These are phyloP conservation scores for Mycogone perniciosa DNA, from an alignment of 2,329 filamentous ascomycete species.

Conservation along the genomic window DNA sequence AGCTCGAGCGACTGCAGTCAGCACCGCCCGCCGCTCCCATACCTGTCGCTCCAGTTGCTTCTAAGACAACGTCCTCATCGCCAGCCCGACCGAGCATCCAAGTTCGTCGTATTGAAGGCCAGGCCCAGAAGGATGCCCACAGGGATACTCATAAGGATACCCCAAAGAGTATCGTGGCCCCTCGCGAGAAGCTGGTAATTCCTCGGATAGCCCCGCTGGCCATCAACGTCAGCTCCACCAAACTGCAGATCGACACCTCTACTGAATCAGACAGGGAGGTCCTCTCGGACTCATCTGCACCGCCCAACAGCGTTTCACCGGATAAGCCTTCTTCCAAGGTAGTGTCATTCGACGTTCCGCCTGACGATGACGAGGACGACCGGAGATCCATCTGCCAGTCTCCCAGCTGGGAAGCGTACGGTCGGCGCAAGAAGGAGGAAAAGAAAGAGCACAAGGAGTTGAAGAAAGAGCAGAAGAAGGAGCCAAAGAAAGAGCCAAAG, in stretches of 20 bases:
- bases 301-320: constrained; percentile 10
- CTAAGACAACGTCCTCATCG: neutral
- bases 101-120: constrained; percentile 8
- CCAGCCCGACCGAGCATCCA: constrained; percentile 13
- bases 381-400: constrained; percentile 49
- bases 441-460: constrained; percentile 46
- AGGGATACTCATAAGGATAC: neutral
- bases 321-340: constrained; percentile 22
- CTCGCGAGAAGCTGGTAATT: constrained; percentile 8
- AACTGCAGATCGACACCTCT: constrained; percentile 5
- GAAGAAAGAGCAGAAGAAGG: constrained; percentile 23
- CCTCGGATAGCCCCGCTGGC: constrained; percentile 12
- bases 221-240: constrained; percentile 13
- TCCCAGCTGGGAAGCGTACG: constrained; percentile 55
- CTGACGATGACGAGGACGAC: constrained; percentile 24
- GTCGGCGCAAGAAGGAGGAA: constrained; percentile 46
- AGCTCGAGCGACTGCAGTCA: constrained; percentile 19
- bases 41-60: neutral
- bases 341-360: constrained; percentile 27
- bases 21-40: constrained; percentile 2
- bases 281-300: neutral
- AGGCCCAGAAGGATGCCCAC: constrained; percentile 4
- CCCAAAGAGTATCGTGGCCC: neutral
- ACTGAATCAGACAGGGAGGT: constrained; percentile 10
- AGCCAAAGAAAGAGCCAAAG: constrained; percentile 13